Conservation (phyloP, 495 filamentous ascomycete species). For the Daldinia vernicosa region DNA sequence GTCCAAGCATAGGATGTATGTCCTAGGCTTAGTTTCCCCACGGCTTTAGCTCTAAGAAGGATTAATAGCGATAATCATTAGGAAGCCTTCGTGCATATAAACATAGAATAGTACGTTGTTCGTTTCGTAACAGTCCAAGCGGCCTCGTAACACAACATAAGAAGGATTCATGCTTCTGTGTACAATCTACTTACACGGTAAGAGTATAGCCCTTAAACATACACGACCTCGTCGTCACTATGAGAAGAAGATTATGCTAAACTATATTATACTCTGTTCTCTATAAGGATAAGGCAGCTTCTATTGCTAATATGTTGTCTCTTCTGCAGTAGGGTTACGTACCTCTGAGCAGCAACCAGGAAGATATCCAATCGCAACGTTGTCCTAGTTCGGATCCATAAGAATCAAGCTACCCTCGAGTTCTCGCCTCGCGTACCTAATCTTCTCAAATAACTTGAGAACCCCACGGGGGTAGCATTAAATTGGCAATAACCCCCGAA, state of each 20-base stretch:
- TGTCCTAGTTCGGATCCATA: slow-evolving; percentile 1
- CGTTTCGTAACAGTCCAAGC: neutral
- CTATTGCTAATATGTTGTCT: neutral
- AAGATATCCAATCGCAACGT: slow-evolving; percentile 29
- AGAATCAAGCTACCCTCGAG: neutral
- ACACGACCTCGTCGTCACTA: neutral
- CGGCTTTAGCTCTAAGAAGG: neutral
- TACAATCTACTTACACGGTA: neutral
- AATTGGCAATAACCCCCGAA: slow-evolving; percentile 25
- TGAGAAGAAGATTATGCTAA: neutral
- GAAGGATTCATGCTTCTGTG: neutral
- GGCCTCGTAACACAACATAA: slow-evolving; percentile 3
- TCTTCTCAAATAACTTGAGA: neutral
- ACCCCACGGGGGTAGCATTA: slow-evolving; percentile 28
- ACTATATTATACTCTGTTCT: neutral
- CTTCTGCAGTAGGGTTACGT: too few species aligned
- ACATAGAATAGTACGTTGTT: neutral
- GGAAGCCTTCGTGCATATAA: neutral
- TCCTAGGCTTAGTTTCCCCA: neutral
- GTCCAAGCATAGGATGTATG: neutral
- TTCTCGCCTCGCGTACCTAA: neutral
- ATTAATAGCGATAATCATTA: too few species aligned
- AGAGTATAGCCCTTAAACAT: neutral
- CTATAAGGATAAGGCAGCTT: neutral
- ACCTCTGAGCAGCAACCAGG: too few species aligned